These are phyloP conservation scores for Purshia tridentata DNA, from an alignment of 306 rosid genomes.

Conservation along the genomic window DNA sequence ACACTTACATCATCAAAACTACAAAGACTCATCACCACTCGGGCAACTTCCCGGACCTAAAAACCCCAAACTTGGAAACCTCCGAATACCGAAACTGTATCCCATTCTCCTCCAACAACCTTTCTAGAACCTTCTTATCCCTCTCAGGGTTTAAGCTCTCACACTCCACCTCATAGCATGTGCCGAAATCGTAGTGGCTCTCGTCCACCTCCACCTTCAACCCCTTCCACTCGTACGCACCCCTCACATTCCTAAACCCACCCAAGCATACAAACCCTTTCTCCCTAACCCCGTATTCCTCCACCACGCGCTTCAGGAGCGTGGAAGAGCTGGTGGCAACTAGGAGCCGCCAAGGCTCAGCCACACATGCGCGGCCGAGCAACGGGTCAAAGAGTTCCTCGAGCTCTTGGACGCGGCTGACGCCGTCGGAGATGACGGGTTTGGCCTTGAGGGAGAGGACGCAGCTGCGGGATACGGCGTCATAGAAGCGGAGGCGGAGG, in stretches of 20 bases:
- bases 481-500: slow-evolving; percentile 57
- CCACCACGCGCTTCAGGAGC: slow-evolving; percentile 36
- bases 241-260: slow-evolving; percentile 61
- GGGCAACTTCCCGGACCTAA: slow-evolving; percentile 47
- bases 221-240: slow-evolving; percentile 49
- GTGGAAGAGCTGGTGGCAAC: slow-evolving; percentile 24
- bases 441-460: slow-evolving; percentile 54
- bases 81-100: slow-evolving; percentile 44
- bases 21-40: background rate
- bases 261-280: slow-evolving; percentile 47
- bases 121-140: slow-evolving; percentile 40
- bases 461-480: slow-evolving; percentile 18
- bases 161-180: slow-evolving; percentile 59
- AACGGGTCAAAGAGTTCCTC: slow-evolving; percentile 53
- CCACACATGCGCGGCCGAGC: slow-evolving; percentile 46
- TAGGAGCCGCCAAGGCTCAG: slow-evolving; percentile 56
- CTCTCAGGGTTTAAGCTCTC: slow-evolving; percentile 46
- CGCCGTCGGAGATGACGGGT: slow-evolving; percentile 42
- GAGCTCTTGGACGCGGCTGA: slow-evolving; percentile 48
- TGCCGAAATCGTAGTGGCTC: slow-evolving; percentile 57
- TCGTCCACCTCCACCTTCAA: slow-evolving; percentile 59
- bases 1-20: background rate
- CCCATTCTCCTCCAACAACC: slow-evolving; percentile 38
- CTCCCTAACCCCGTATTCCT: slow-evolving; percentile 32
- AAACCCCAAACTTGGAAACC: slow-evolving; percentile 42